Conservation (phyloP, 768 basidiomycete genomes). For the Tricholoma bakamatsutake region DNA sequence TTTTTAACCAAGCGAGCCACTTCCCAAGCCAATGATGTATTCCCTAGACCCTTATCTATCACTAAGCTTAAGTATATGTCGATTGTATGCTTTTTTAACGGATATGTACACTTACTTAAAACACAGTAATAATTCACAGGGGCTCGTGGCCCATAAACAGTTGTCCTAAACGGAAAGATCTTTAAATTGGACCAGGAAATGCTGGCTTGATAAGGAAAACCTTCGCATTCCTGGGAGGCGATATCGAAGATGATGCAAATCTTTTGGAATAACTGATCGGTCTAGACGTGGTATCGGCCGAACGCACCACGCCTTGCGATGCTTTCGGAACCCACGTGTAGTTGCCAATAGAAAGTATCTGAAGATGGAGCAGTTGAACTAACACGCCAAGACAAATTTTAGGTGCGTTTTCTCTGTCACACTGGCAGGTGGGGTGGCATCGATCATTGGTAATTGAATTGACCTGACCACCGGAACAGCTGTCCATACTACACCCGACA, state of each 20-base stretch:
- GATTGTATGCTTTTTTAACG: not conserved
- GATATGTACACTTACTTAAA: too few species aligned
- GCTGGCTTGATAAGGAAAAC: too few species aligned
- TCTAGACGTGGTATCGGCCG: not conserved
- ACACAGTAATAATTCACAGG: too few species aligned
- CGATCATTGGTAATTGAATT: too few species aligned
- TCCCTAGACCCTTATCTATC: conserved; percentile 1
- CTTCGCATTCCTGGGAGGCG: too few species aligned
- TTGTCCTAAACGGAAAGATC: too few species aligned
- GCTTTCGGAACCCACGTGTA: not conserved
- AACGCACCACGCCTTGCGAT: not conserved
- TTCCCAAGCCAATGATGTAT: not conserved
- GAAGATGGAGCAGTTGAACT: not conserved
- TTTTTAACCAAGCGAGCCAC: not conserved
- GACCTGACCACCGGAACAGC: too few species aligned
- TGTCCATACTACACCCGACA: too few species aligned
- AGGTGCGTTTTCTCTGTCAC: not conserved
- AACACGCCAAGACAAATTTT: not conserved
- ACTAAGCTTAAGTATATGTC: not conserved
- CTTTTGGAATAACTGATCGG: not conserved
- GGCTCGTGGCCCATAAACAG: too few species aligned
- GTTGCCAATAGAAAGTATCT: not conserved
- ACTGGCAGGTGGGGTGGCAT: not conserved
- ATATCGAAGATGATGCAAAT: not conserved
- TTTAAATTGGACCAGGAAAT: too few species aligned